Conservation (phyloP, 1,284 basidiomycete genomes). For the Farysia itapuensis region DNA sequence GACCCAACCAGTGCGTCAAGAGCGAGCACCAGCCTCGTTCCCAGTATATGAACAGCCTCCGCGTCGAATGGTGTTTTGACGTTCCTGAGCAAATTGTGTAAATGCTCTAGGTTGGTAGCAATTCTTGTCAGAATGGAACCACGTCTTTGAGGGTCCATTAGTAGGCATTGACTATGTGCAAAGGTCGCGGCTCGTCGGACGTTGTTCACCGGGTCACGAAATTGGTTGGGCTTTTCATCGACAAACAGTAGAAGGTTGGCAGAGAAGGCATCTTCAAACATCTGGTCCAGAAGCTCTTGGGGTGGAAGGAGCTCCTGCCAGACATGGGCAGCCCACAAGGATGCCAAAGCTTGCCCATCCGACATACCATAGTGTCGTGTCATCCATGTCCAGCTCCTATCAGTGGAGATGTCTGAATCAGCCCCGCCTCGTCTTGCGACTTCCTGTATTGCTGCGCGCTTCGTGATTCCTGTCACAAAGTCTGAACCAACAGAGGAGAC, state of each 20-base stretch:
- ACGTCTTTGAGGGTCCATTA: no score
- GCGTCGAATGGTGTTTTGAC: conserved; percentile 4
- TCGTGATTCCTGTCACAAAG: background rate
- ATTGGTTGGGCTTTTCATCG: conserved; percentile 48
- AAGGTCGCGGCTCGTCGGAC: conserved; percentile 32
- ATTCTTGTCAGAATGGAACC: conserved; percentile 1
- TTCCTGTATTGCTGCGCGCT: conserved; percentile 18
- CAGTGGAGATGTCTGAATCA: conserved; percentile 29
- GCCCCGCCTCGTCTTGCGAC: conserved; percentile 22
- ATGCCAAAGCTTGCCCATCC: background rate
- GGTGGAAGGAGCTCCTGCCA: conserved; percentile 17
- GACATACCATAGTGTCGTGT: conserved; percentile 7
- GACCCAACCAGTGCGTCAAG: conserved; percentile 1
- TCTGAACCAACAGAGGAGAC: background rate
- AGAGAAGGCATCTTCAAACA: conserved; percentile 23
- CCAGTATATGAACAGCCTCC: conserved; percentile 17
- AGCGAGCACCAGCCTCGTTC: conserved; percentile 13
- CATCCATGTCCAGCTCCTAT: conserved; percentile 43
- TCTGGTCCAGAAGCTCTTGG: conserved; percentile 2
- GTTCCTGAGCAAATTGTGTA: conserved; percentile 1
- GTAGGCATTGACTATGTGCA: no score
- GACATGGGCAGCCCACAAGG: conserved; percentile 17
- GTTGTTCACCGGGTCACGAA: conserved; percentile 33
- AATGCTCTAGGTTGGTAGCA: conserved; percentile 2
- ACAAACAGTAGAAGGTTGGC: conserved; percentile 33